phyloP scores from a whole-genome alignment of 768 basidiomycete species.

The Pisolithus tinctorius region DNA sequence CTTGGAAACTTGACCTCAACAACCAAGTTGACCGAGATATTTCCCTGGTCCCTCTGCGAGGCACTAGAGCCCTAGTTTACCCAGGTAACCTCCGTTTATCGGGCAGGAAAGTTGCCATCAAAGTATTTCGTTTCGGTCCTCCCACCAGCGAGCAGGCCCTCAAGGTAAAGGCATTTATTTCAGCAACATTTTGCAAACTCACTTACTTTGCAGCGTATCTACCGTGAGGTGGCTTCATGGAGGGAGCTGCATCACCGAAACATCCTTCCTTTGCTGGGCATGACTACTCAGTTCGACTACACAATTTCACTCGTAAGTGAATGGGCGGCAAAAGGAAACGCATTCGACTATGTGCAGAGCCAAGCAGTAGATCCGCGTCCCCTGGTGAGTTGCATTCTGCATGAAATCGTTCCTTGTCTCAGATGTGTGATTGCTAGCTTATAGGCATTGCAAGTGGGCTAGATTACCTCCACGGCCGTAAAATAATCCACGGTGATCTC shows the following conservation, averaged over 20 bases:
- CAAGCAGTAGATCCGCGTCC: background rate
- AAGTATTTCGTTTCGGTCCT: background rate
- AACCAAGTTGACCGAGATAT: background rate
- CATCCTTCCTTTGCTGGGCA: background rate
- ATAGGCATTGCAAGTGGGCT: background rate
- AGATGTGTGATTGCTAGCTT: background rate
- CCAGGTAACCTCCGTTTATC: background rate
- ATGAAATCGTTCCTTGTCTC: background rate
- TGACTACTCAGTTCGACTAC: background rate
- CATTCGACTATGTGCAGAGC: background rate
- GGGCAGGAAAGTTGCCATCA: background rate
- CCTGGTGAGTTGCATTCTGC: background rate
- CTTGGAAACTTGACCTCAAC: background rate
- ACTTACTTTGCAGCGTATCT: background rate
- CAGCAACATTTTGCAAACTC: background rate
- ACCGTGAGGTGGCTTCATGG: background rate
- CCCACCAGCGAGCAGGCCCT: background rate
- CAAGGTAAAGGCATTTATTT: background rate
- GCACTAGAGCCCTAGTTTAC: background rate
- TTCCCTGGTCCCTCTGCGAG: background rate
- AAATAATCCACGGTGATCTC: background rate
- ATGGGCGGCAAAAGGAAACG: background rate
- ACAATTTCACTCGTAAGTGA: background rate
- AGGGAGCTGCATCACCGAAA: background rate
- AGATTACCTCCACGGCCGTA: background rate